Conservation (phyloP, 441 rosid genomes). For the Erodium moschatum region DNA sequence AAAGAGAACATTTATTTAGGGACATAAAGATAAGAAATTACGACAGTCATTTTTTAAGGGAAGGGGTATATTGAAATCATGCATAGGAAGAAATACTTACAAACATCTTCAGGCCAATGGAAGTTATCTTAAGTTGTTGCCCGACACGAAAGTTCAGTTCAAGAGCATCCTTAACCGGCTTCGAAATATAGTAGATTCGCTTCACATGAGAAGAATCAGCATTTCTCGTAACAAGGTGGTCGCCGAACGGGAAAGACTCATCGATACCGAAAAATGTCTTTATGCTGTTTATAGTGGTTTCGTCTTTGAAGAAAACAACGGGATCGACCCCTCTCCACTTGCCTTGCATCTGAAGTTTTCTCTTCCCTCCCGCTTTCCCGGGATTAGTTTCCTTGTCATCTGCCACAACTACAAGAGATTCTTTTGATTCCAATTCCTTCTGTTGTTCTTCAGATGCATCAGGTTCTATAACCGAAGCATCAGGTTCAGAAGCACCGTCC, state of each 20-base stretch:
- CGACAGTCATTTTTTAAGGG: too few relatives aligned
- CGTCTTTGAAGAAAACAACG: conserved; percentile 76
- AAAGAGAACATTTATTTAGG: too few relatives aligned
- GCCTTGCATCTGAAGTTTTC: conserved; percentile 69
- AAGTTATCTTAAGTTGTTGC: conserved; percentile 77
- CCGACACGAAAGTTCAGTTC: conserved; percentile 63
- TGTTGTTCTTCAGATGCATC: conserved; percentile 18
- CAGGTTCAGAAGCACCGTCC: conserved; percentile 32
- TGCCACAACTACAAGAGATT: conserved; percentile 17
- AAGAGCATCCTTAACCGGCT: conserved; percentile 67
- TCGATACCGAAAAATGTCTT: conserved; percentile 74
- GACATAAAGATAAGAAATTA: too few relatives aligned
- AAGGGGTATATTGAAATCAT: too few relatives aligned
- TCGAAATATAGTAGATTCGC: conserved; percentile 83
- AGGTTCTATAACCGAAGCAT: conserved; percentile 26
- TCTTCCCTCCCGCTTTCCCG: conserved; percentile 39
- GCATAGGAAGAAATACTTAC: conserved; percentile 37
- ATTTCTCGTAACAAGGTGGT: conserved; percentile 81
- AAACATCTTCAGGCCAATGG: conserved; percentile 91
- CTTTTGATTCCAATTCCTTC: conserved; percentile 18
- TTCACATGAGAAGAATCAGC: conserved; percentile 68
- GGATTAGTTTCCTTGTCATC: conserved; percentile 33
- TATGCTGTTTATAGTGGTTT: conserved; percentile 54
- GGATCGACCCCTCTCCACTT: conserved; percentile 93
- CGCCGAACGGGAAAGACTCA: conserved; percentile 57